Conservation (phyloP, 129 eudicot genomes). For the Flaveria trinervia region DNA sequence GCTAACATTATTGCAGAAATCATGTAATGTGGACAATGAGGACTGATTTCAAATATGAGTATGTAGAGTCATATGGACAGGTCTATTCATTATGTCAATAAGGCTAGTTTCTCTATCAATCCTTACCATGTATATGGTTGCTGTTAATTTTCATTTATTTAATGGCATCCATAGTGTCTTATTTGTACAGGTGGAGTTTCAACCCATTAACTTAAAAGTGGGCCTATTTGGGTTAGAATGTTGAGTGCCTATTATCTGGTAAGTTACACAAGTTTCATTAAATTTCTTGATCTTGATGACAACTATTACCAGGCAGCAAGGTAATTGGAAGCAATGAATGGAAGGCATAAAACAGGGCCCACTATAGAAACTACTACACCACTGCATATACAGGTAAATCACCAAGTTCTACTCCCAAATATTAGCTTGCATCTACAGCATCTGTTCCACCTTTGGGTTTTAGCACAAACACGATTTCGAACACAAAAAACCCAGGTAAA, state of each 20-base stretch:
- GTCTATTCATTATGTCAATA: too few relatives aligned
- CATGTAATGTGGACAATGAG: conserved; percentile 40
- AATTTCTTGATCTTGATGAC: not conserved
- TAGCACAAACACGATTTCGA: conserved; percentile 58
- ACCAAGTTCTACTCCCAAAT: conserved; percentile 56
- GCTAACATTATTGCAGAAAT: not conserved
- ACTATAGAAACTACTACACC: conserved; percentile 61
- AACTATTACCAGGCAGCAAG: conserved; percentile 71
- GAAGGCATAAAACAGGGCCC: conserved; percentile 65
- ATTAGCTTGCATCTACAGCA: conserved; percentile 82
- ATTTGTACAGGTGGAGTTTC: too few relatives aligned
- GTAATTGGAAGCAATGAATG: conserved; percentile 74
- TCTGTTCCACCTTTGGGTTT: conserved; percentile 88
- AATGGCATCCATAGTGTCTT: too few relatives aligned
- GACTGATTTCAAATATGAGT: conserved; percentile 82
- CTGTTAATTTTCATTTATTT: too few relatives aligned
- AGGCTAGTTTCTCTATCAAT: too few relatives aligned
- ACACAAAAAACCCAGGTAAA: conserved; percentile 43
- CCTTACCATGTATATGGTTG: too few relatives aligned
- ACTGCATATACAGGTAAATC: conserved; percentile 45
- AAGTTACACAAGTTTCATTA: conserved; percentile 4
- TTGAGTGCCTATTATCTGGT: conserved; percentile 92
- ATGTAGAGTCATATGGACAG: conserved; percentile 51
- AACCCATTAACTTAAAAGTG: too few relatives aligned
- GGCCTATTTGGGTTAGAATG: conserved; percentile 32